Evolutionary conservation across 257 asterid species (phyloP).

Genomic region (Solanum peruvianum): DNA sequence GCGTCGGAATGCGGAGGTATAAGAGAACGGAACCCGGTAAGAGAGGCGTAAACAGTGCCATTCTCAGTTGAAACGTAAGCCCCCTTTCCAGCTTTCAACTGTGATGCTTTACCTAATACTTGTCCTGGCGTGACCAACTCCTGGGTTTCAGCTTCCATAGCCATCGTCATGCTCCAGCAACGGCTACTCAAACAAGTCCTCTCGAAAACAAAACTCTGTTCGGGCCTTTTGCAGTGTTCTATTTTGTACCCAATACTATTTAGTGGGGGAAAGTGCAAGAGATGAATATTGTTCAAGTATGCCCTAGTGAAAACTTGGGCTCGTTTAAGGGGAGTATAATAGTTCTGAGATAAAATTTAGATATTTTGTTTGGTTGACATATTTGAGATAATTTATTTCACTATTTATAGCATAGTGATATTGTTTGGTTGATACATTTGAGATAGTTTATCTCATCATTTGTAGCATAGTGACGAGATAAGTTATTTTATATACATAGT

Average conservation of each 20-base stretch:
- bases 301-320: background rate
- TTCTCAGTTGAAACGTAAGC: slow-evolving; percentile 48
- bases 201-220: background rate
- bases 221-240: background rate
- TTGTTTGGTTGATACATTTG: no score
- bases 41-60: slow-evolving; percentile 55
- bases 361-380: no score
- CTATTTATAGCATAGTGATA: no score
- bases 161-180: background rate
- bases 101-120: slow-evolving; percentile 56
- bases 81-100: slow-evolving; percentile 70
- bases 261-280: background rate
- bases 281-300: background rate
- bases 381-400: no score
- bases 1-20: slow-evolving; percentile 39
- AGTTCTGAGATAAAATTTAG: no score
- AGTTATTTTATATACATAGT: no score
- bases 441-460: no score
- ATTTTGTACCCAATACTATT: background rate
- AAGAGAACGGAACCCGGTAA: slow-evolving; percentile 61
- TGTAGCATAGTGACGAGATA: no score
- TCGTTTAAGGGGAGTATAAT: no score
- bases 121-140: slow-evolving; percentile 79
- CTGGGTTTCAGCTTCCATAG: slow-evolving; percentile 17
- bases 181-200: background rate